Conservation (phyloP, 371 early-diverging fungal genomes). For the Zychaea mexicana region DNA sequence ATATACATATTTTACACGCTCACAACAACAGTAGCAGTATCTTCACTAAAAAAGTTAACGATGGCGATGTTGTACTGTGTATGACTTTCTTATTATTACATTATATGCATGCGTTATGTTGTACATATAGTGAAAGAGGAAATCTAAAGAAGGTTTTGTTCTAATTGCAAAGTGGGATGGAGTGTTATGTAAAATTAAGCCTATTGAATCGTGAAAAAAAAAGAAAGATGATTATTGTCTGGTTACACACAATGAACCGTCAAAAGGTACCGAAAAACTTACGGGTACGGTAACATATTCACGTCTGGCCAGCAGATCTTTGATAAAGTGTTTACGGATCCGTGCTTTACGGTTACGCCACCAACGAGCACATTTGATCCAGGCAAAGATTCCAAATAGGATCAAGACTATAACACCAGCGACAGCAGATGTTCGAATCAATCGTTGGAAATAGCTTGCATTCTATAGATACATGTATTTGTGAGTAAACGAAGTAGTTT, state of each 20-base stretch:
- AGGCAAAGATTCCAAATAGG: conserved; percentile 36
- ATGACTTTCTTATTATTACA: too few species aligned
- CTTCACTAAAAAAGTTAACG: too few species aligned
- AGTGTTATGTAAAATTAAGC: too few species aligned
- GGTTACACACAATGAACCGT: not conserved
- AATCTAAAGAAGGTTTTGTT: too few species aligned
- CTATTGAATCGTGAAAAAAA: not conserved
- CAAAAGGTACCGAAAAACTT: conserved; percentile 12
- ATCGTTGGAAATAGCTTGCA: conserved; percentile 13
- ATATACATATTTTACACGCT: too few species aligned
- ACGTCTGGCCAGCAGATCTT: conserved; percentile 30
- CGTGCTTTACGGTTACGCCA: conserved; percentile 37
- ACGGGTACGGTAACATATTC: conserved; percentile 51
- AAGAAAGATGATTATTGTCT: not conserved
- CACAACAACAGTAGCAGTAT: too few species aligned
- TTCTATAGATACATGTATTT: not conserved
- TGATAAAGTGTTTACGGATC: conserved; percentile 33
- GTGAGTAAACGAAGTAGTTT: not conserved
- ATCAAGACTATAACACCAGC: conserved; percentile 42
- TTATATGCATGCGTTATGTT: too few species aligned
- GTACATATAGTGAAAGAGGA: too few species aligned
- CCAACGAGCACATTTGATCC: conserved; percentile 44
- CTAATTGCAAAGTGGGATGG: too few species aligned
- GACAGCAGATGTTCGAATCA: conserved; percentile 40
- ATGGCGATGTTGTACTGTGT: too few species aligned